Evolutionary conservation across 805 yeast genomes (phyloP).

Genomic region (Citeromyces matritensis): DNA sequence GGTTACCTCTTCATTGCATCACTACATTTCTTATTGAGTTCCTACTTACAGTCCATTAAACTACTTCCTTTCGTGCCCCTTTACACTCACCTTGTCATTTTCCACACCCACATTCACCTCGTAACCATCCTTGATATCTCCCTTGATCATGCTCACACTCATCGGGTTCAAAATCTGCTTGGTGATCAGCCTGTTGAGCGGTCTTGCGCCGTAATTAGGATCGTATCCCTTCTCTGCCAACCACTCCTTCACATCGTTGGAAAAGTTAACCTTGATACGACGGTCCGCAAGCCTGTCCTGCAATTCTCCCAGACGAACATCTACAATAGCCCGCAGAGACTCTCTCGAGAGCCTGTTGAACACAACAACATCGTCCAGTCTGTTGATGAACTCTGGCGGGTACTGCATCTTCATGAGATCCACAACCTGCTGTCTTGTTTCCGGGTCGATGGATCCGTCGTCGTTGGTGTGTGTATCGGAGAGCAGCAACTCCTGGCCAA

Average conservation of each 20-base stretch:
- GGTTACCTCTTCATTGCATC: too few relatives aligned
- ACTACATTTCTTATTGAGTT: too few relatives aligned
- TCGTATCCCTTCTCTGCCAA: slow-evolving; percentile 82
- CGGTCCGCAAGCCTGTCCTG: slow-evolving; percentile 66
- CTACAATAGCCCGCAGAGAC: slow-evolving; percentile 69
- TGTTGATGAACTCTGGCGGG: slow-evolving; percentile 91
- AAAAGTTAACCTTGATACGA: slow-evolving; percentile 42
- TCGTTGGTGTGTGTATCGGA: slow-evolving; percentile 41
- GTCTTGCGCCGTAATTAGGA: slow-evolving; percentile 89
- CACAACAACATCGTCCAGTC: slow-evolving; percentile 87
- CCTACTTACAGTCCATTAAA: too few relatives aligned
- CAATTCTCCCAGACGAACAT: slow-evolving; percentile 71
- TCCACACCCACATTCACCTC: slow-evolving; percentile 32
- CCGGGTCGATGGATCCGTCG: slow-evolving; percentile 40
- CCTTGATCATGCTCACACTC: slow-evolving; percentile 67
- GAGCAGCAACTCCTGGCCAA: slow-evolving; percentile 82
- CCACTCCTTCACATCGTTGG: slow-evolving; percentile 59
- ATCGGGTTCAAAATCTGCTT: slow-evolving; percentile 76
- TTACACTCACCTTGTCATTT: slow-evolving; percentile 12
- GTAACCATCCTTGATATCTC: slow-evolving; percentile 52
- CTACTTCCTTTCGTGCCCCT: slow-evolving; percentile 1
- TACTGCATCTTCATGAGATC: slow-evolving; percentile 59
- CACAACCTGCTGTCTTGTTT: slow-evolving; percentile 41
- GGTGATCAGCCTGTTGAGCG: slow-evolving; percentile 81
- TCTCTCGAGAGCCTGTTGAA: slow-evolving; percentile 78